Conservation (phyloP, 73 alveolate genomes). For the Symbiodinium natans region DNA sequence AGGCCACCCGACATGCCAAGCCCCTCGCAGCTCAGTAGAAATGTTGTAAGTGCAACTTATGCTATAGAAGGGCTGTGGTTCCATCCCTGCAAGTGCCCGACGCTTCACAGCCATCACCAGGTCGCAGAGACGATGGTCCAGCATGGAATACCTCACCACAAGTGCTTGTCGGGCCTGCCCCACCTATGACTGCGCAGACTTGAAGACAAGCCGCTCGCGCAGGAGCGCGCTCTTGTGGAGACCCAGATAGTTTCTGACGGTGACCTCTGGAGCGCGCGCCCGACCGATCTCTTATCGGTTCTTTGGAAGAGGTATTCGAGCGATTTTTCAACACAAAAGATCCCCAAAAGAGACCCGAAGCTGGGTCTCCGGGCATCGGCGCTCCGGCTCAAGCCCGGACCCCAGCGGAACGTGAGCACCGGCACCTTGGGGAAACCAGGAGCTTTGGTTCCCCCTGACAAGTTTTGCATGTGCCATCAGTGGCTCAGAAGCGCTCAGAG, state of each 20-base stretch:
- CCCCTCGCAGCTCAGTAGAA: too few relatives aligned
- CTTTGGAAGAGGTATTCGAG: too few relatives aligned
- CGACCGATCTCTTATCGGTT: neutral
- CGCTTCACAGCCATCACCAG: constrained; percentile 57
- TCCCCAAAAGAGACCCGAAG: neutral
- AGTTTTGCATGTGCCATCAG: too few relatives aligned
- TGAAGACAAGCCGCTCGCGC: constrained; percentile 30
- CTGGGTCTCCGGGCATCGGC: constrained; percentile 20
- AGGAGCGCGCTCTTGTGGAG: constrained; percentile 58
- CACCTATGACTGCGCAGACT: too few relatives aligned
- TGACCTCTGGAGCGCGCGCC: neutral
- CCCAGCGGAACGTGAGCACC: constrained; percentile 62
- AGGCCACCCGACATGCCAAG: too few relatives aligned
- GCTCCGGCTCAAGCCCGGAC: neutral
- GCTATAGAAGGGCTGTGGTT: neutral
- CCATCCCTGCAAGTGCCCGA: neutral
- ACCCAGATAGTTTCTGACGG: constrained; percentile 44
- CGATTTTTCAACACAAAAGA: neutral
- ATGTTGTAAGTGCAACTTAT: too few relatives aligned
- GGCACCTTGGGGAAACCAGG: constrained; percentile 7
- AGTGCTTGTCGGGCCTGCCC: neutral
- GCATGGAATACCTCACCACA: constrained; percentile 22
- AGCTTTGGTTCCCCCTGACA: too few relatives aligned
- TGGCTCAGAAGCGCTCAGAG: too few relatives aligned
- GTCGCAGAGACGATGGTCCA: constrained; percentile 38